phyloP scores from a whole-genome alignment of 2,329 filamentous ascomycete species.

The Beauveria australis region DNA sequence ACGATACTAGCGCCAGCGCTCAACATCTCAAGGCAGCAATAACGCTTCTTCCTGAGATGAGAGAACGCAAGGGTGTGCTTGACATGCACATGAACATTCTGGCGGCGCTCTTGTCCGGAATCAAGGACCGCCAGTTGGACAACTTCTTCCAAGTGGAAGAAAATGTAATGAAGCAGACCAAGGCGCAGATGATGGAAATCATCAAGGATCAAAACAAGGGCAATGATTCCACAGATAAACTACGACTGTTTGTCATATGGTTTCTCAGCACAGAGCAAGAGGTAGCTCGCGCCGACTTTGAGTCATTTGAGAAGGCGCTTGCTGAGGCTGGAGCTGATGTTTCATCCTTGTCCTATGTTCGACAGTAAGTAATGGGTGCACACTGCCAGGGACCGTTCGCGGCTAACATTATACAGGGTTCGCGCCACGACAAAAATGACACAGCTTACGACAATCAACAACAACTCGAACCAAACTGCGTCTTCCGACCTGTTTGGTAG shows the following conservation, averaged over 20 bases:
- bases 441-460: slow-evolving; percentile 87
- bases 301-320: slow-evolving; percentile 77
- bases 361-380: slow-evolving; percentile 52
- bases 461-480: slow-evolving; percentile 53
- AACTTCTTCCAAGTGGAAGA: slow-evolving; percentile 96
- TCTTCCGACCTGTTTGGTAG: slow-evolving; percentile 82
- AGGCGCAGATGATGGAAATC: slow-evolving; percentile 78
- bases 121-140: slow-evolving; percentile 91
- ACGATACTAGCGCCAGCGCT: slow-evolving; percentile 79
- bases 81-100: slow-evolving; percentile 99
- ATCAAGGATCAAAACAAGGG: slow-evolving; percentile 78
- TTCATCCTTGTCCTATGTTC: slow-evolving; percentile 73
- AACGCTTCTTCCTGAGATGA: slow-evolving; percentile 80
- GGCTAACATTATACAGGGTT: slow-evolving; percentile 46
- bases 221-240: slow-evolving; percentile 76
- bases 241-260: slow-evolving; percentile 95
- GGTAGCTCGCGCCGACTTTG: slow-evolving; percentile 71
- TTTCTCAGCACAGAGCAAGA: slow-evolving; percentile 90
- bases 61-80: slow-evolving; percentile 83
- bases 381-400: neutral
- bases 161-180: slow-evolving; percentile 82
- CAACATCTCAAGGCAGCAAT: slow-evolving; percentile 95
- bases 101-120: slow-evolving; percentile 65
- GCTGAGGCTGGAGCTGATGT: slow-evolving; percentile 67
- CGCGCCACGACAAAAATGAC: slow-evolving; percentile 96